Conservation (phyloP, 495 filamentous ascomycete genomes). For the Pyronema domesticum region DNA sequence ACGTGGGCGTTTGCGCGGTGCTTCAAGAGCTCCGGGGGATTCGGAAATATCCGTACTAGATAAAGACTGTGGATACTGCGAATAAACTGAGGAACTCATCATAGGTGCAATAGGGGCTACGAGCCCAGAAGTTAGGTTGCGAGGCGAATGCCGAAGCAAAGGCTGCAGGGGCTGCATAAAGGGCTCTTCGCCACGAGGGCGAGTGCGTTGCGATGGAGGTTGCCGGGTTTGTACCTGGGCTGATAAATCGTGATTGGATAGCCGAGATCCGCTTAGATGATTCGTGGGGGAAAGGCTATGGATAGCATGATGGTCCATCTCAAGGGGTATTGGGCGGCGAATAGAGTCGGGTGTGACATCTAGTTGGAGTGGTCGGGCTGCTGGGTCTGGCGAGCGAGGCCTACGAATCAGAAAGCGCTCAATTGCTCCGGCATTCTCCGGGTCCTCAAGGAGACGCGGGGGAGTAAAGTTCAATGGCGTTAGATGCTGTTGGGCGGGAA, state of each 20-base stretch:
- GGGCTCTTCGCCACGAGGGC: neutral
- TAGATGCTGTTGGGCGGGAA: neutral
- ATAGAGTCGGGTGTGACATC: neutral
- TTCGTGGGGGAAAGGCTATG: neutral
- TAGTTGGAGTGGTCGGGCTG: neutral
- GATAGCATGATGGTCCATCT: neutral
- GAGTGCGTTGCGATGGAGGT: no score
- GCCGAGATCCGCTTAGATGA: neutral
- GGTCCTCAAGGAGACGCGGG: neutral
- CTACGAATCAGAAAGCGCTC: neutral
- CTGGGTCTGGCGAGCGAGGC: neutral
- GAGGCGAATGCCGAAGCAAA: neutral
- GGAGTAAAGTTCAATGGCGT: neutral
- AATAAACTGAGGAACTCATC: neutral
- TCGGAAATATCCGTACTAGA: neutral
- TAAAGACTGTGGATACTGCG: neutral
- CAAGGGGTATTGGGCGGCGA: neutral
- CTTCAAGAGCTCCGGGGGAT: neutral
- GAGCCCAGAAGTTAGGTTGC: slow-evolving; percentile 7
- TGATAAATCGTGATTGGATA: no score
- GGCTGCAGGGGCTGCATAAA: neutral
- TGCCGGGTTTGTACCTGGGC: no score
- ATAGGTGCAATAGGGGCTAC: neutral
- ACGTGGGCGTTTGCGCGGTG: slow-evolving; percentile 2
- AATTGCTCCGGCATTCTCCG: slow-evolving; percentile 1